Evolutionary conservation across 2,329 filamentous ascomycete genomes (phyloP).

Genomic region (Boeremia lycopersici): DNA sequence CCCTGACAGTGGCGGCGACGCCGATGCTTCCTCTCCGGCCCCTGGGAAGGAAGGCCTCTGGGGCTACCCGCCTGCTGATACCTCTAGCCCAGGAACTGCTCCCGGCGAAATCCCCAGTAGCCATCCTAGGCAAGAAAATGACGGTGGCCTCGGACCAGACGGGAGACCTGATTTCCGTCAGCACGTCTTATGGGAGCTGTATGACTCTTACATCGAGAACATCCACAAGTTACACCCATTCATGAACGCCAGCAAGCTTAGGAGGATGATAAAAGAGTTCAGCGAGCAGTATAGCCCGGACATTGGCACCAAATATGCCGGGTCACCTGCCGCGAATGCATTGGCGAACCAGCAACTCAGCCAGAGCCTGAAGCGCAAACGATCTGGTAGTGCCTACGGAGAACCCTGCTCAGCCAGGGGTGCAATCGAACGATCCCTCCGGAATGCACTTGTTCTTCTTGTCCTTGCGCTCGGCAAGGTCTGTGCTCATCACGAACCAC

Average conservation of each 20-base stretch:
- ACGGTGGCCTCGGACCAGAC: slow-evolving; percentile 59
- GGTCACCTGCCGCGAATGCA: slow-evolving; percentile 30
- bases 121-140: slow-evolving; percentile 40
- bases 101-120: slow-evolving; percentile 27
- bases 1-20: slow-evolving; percentile 45
- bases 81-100: slow-evolving; percentile 36
- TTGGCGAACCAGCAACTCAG: slow-evolving; percentile 23
- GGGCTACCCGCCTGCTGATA: slow-evolving; percentile 55
- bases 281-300: slow-evolving; percentile 43
- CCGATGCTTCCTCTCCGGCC: slow-evolving; percentile 49
- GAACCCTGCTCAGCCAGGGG: slow-evolving; percentile 33
- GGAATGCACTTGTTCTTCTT: slow-evolving; percentile 79
- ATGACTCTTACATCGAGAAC: slow-evolving; percentile 62
- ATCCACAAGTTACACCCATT: slow-evolving; percentile 71
- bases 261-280: slow-evolving; percentile 59
- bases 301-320: slow-evolving; percentile 19
- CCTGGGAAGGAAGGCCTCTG: slow-evolving; percentile 56
- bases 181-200: slow-evolving; percentile 57
- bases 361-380: slow-evolving; percentile 44
- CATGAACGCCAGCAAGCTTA: slow-evolving; percentile 60
- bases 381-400: slow-evolving; percentile 36
- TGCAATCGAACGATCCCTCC: slow-evolving; percentile 41
- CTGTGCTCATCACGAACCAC: slow-evolving; percentile 60
- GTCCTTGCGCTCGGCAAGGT: slow-evolving; percentile 88
- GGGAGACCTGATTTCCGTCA: slow-evolving; percentile 61